phyloP scores from a whole-genome alignment of 2,329 filamentous ascomycete species.

The Coniochaeta sp. region DNA sequence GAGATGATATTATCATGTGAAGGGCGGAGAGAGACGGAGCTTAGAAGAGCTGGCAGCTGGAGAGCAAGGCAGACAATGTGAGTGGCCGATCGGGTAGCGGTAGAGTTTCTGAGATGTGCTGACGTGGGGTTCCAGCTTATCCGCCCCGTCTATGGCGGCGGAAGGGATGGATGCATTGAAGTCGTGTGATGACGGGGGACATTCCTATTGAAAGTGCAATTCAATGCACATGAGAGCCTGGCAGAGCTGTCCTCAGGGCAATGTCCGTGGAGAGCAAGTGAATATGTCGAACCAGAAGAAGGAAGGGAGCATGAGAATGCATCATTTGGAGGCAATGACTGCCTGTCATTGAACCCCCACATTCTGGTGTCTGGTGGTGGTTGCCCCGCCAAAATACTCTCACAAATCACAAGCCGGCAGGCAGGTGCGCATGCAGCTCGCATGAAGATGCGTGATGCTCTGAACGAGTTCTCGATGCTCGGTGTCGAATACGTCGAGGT shows the following conservation, averaged over 20 bases:
- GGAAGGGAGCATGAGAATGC: background rate
- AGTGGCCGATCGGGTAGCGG: background rate
- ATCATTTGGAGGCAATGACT: background rate
- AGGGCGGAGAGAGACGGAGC: too few relatives aligned
- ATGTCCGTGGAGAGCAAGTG: too few relatives aligned
- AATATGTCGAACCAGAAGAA: background rate
- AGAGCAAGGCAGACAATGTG: background rate
- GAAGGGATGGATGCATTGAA: background rate
- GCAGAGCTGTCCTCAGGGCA: too few relatives aligned
- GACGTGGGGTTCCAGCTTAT: background rate
- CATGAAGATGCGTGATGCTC: background rate
- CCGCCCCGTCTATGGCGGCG: too few relatives aligned
- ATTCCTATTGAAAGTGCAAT: too few relatives aligned
- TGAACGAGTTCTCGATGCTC: too few relatives aligned
- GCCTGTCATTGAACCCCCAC: background rate
- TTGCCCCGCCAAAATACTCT: background rate
- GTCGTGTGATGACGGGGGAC: too few relatives aligned
- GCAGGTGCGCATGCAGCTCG: background rate
- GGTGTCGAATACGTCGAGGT: too few relatives aligned
- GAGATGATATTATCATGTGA: too few relatives aligned
- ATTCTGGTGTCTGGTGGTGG: background rate
- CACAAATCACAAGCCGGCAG: background rate
- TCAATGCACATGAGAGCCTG: too few relatives aligned
- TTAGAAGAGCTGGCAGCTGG: too few relatives aligned
- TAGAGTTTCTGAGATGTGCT: background rate